These are phyloP conservation scores for Didymosphaeria variabile DNA, from an alignment of 2,329 filamentous ascomycete genomes.

Conservation along the genomic window DNA sequence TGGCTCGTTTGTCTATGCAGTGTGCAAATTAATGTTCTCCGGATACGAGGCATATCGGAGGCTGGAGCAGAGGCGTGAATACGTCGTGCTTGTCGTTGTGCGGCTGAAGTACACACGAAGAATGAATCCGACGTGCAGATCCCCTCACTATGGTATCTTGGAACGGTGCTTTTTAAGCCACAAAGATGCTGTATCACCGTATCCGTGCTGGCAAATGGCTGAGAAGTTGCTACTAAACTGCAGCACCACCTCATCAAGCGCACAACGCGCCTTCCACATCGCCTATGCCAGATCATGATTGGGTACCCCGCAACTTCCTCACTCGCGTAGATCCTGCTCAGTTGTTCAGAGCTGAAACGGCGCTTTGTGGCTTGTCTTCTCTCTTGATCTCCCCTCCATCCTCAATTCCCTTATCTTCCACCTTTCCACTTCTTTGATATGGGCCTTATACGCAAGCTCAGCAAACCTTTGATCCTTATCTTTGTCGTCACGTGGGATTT, in stretches of 20 bases:
- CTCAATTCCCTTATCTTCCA: background rate
- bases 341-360: background rate
- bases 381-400: background rate
- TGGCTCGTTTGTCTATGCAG: background rate
- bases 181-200: conserved; percentile 1
- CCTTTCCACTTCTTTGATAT: background rate
- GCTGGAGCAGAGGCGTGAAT: no score
- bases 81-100: background rate
- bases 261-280: conserved; percentile 1
- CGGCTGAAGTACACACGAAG: background rate
- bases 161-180: background rate
- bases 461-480: conserved; percentile 44
- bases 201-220: background rate
- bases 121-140: background rate
- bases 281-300: background rate
- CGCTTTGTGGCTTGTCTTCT: conserved; percentile 8
- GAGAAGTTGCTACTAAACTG: background rate
- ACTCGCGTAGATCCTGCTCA: background rate
- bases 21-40: background rate
- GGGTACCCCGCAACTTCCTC: background rate
- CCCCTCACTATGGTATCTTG: background rate
- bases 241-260: conserved; percentile 1
- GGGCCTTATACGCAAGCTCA: conserved; percentile 14
- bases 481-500: conserved; percentile 53
- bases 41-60: no score